Percentiles rank a stretch among this genome's conserved stretches.
These are phyloP conservation scores for Solanum aculeatissimum DNA, from an alignment of 305 asterid genomes.

Conservation along the genomic window DNA sequence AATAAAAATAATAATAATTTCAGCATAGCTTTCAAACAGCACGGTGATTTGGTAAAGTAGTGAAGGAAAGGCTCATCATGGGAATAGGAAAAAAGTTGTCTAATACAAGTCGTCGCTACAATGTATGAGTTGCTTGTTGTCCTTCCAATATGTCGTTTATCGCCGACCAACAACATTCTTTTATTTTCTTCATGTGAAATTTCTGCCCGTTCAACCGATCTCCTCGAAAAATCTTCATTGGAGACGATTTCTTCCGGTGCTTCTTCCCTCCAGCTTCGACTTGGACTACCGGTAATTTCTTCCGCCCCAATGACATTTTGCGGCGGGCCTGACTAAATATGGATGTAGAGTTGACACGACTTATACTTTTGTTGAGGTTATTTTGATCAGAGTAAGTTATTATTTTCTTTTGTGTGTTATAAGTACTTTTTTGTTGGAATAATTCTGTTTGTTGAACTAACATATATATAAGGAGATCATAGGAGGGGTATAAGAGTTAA, in stretches of 20 bases:
- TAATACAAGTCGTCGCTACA: conserved; percentile 33
- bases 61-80: conserved; percentile 42
- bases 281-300: conserved; percentile 31
- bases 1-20: too few relatives aligned
- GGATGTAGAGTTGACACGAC: background rate
- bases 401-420: background rate
- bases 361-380: background rate
- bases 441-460: background rate
- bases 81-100: conserved; percentile 62
- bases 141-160: conserved; percentile 36
- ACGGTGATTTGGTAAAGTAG: conserved; percentile 6
- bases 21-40: background rate
- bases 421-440: background rate
- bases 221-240: conserved; percentile 24
- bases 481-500: background rate
- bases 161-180: conserved; percentile 17
- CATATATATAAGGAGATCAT: background rate
- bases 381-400: background rate
- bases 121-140: conserved; percentile 25
- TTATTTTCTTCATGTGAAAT: conserved; percentile 32
- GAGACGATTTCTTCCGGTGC: conserved; percentile 22
- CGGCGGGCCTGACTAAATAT: conserved; percentile 34
- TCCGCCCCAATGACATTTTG: conserved; percentile 10
- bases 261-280: conserved; percentile 19
- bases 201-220: conserved; percentile 28